phyloP scores from a whole-genome alignment of 2,329 filamentous ascomycete species.

The Diaporthe sp. region DNA sequence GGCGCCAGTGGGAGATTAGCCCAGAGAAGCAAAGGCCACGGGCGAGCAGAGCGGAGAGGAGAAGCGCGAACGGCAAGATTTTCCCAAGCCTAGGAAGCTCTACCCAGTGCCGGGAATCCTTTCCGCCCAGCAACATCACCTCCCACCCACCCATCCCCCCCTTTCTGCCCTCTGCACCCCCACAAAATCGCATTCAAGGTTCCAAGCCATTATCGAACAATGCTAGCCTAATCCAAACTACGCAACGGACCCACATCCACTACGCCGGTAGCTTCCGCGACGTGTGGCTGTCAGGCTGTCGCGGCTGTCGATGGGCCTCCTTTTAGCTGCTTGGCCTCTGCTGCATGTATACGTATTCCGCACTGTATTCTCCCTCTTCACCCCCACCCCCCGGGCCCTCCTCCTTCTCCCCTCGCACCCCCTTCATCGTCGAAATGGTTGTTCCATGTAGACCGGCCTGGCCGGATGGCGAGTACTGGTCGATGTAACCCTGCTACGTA shows the following conservation, averaged over 20 bases:
- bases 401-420: neutral
- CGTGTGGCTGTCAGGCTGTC: slow-evolving; percentile 19
- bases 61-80: slow-evolving; percentile 18
- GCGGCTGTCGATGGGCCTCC: slow-evolving; percentile 6
- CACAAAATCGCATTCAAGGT: slow-evolving; percentile 8
- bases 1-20: slow-evolving; percentile 15
- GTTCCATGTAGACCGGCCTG: slow-evolving; percentile 2
- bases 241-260: neutral
- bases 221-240: slow-evolving; percentile 5
- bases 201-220: slow-evolving; percentile 19
- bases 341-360: neutral
- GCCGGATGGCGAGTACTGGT: neutral
- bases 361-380: neutral
- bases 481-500: slow-evolving; percentile 13
- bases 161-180: neutral
- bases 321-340: neutral
- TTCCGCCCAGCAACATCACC: neutral
- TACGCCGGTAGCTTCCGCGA: slow-evolving; percentile 25
- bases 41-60: neutral
- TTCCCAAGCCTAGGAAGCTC: slow-evolving; percentile 10
- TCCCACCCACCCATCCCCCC: neutral
- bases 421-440: neutral
- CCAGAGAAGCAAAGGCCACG: neutral
- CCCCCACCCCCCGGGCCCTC: neutral
- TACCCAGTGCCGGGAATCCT: slow-evolving; percentile 19